Percentiles rank a stretch among this genome's conserved stretches.
phyloP scores from a whole-genome alignment of 768 basidiomycete species.

The Boletellus sp. region DNA sequence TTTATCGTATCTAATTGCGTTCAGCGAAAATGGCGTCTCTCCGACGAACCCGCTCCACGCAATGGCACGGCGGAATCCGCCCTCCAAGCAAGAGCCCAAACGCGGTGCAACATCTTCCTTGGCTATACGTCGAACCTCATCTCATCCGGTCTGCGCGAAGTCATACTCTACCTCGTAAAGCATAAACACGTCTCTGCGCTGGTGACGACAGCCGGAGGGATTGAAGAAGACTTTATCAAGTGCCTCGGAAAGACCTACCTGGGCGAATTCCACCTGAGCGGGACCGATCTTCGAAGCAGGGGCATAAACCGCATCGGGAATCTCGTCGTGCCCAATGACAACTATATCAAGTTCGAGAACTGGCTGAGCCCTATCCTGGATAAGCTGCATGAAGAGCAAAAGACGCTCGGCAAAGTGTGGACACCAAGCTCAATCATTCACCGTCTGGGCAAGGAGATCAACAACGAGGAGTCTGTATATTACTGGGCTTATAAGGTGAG shows the following conservation, averaged over 20 bases:
- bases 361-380: constrained; percentile 97
- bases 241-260: constrained; percentile 95
- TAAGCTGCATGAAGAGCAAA: constrained; percentile 85
- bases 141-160: constrained; percentile 92
- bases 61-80: constrained; percentile 69
- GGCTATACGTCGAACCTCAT: constrained; percentile 99
- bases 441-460: constrained; percentile 91
- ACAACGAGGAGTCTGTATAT: constrained; percentile 96
- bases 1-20: neutral
- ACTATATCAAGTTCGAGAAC: constrained; percentile 99
- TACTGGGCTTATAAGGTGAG: constrained; percentile 99
- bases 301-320: constrained; percentile 98
- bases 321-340: constrained; percentile 93
- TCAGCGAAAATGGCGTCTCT: constrained; percentile 85
- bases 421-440: constrained; percentile 92
- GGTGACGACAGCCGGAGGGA: constrained; percentile 96
- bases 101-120: constrained; percentile 85
- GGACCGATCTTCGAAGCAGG: constrained; percentile 76
- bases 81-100: constrained; percentile 60
- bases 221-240: constrained; percentile 99
- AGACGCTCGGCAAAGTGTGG: constrained; percentile 67
- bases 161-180: constrained; percentile 89
- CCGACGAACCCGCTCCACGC: constrained; percentile 70
- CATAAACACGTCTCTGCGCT: constrained; percentile 85
- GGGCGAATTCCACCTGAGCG: constrained; percentile 89